A percentile compares a stretch with the other conserved stretches of the same genome.
phyloP scores from a whole-genome alignment of 257 asterid genomes.

The Cynanchum wilfordii region DNA sequence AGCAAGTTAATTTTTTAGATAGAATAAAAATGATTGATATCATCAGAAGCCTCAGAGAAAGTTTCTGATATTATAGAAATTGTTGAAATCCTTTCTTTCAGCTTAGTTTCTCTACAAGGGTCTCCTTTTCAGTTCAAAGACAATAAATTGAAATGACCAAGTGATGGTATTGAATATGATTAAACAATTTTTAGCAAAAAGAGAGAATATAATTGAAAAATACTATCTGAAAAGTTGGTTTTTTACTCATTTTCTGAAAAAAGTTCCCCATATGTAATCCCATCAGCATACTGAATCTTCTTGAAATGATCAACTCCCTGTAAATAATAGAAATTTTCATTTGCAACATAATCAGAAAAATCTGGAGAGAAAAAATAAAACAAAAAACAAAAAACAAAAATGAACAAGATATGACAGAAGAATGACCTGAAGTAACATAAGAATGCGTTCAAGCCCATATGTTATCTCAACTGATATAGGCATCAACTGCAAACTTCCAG shows the following conservation, averaged over 20 bases:
- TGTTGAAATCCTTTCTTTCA: not conserved
- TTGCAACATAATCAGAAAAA: conserved; percentile 16
- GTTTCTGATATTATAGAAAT: not conserved
- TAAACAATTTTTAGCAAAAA: not conserved
- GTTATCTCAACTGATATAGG: conserved; percentile 96
- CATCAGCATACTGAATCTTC: conserved; percentile 89
- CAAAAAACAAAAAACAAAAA: conserved; percentile 1
- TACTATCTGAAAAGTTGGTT: not conserved
- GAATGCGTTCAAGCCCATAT: conserved; percentile 94
- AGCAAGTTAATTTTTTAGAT: not conserved
- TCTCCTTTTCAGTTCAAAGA: not conserved
- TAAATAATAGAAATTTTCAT: conserved; percentile 21
- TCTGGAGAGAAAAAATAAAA: not conserved
- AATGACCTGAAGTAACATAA: conserved; percentile 94
- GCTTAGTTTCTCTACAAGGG: not conserved
- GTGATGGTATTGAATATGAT: not conserved
- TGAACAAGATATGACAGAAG: conserved; percentile 17
- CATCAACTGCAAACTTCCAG: conserved; percentile 85
- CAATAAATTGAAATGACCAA: not conserved
- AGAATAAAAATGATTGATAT: not conserved
- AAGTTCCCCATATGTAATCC: conserved; percentile 96
- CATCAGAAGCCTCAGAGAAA: not conserved
- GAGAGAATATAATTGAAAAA: not conserved
- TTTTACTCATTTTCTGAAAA: conserved; percentile 92
- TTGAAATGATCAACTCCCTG: conserved; percentile 99